Conservation (phyloP, 192 early-diverging fungal genomes). For the Umbelopsis isabellina region DNA sequence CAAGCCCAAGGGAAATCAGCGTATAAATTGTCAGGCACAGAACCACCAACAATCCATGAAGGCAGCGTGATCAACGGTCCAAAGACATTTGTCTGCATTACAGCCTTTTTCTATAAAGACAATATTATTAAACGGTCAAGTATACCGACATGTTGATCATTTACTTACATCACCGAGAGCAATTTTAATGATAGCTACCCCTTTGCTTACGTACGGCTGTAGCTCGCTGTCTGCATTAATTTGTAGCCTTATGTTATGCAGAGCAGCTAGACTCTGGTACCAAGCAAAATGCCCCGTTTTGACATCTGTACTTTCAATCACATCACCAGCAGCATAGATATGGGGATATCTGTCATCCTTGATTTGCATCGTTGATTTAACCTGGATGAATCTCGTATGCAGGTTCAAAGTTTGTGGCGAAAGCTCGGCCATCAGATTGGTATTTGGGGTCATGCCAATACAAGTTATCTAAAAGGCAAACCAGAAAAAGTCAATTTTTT, state of each 20-base stretch:
- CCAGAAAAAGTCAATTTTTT: background rate
- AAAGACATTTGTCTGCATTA: slow-evolving; percentile 32
- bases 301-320: slow-evolving; percentile 50
- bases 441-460: slow-evolving; percentile 77
- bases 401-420: slow-evolving; percentile 60
- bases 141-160: background rate
- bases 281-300: slow-evolving; percentile 45
- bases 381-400: slow-evolving; percentile 61
- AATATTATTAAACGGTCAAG: too few species aligned
- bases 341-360: slow-evolving; percentile 55
- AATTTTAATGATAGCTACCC: slow-evolving; percentile 29
- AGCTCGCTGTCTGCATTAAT: slow-evolving; percentile 20
- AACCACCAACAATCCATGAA: slow-evolving; percentile 31
- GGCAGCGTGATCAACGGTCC: slow-evolving; percentile 29
- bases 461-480: slow-evolving; percentile 62
- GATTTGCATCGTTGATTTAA: slow-evolving; percentile 74
- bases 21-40: slow-evolving; percentile 27
- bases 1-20: slow-evolving; percentile 27
- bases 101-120: slow-evolving; percentile 28
- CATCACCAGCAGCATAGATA: slow-evolving; percentile 80
- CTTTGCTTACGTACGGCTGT: slow-evolving; percentile 29
- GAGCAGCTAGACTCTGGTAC: slow-evolving; percentile 29
- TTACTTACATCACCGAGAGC: slow-evolving; percentile 30
- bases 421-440: slow-evolving; percentile 56
- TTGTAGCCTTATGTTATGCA: slow-evolving; percentile 22